A percentile compares a stretch with the other conserved stretches of the same genome.
Evolutionary conservation across 1,284 basidiomycete genomes (phyloP).

Genomic region (Cryptococcus sp.): DNA sequence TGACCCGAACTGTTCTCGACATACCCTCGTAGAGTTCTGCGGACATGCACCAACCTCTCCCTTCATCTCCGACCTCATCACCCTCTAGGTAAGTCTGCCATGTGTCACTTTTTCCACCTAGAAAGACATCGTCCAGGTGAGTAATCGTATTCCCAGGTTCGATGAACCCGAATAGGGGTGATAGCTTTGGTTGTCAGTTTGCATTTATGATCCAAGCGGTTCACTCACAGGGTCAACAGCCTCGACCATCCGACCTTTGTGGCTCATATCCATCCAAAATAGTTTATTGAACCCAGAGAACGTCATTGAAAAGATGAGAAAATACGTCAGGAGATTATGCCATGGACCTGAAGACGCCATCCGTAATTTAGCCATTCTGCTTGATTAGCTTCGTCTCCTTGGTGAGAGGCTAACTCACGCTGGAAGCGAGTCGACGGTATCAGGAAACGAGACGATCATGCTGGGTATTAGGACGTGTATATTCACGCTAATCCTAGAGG

Average conservation of each 20-base stretch:
- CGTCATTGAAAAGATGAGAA: constrained; percentile 14
- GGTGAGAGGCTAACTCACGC: constrained; percentile 10
- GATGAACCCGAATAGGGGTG: constrained; percentile 26
- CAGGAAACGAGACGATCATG: constrained; percentile 36
- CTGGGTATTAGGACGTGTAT: constrained; percentile 33
- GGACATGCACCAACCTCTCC: constrained; percentile 30
- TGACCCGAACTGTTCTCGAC: background rate
- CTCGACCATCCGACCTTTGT: constrained; percentile 24
- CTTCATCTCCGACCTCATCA: constrained; percentile 12
- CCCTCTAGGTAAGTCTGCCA: constrained; percentile 31
- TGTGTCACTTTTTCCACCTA: constrained; percentile 18
- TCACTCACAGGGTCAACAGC: constrained; percentile 25
- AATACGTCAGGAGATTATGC: constrained; percentile 39
- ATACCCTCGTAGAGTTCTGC: constrained; percentile 8
- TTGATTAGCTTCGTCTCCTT: background rate
- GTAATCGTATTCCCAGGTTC: constrained; percentile 30
- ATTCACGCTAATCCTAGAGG: constrained; percentile 27
- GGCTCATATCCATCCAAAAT: constrained; percentile 26
- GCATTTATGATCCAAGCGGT: background rate
- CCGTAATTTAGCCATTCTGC: constrained; percentile 31
- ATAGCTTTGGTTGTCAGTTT: constrained; percentile 12
- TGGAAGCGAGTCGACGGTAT: constrained; percentile 25
- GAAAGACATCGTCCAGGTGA: constrained; percentile 33
- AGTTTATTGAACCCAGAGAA: constrained; percentile 16
- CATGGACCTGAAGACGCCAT: constrained; percentile 40